Conservation (phyloP, 1,139 yeast species). For the Wickerhamomyces sp. region DNA sequence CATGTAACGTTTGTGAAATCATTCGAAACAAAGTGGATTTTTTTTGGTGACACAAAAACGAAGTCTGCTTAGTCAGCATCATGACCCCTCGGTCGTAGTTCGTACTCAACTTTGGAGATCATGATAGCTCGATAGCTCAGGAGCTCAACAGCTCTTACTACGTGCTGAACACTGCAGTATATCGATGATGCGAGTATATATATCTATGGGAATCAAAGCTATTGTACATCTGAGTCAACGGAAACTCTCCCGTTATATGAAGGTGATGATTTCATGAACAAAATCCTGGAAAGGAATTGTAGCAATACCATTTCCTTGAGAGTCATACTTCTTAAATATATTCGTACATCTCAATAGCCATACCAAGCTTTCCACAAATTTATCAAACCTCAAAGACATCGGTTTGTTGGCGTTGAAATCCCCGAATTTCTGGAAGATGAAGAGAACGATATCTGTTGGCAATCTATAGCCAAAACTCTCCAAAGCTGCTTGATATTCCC, state of each 20-base stretch:
- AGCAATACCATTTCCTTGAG: conserved; percentile 72
- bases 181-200: no score
- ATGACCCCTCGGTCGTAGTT: no score
- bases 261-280: conserved; percentile 51
- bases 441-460: conserved; percentile 56
- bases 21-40: neutral
- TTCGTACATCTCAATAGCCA: conserved; percentile 76
- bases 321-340: conserved; percentile 71
- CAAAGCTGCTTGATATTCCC: conserved; percentile 64
- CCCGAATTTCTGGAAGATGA: conserved; percentile 57
- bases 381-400: conserved; percentile 67
- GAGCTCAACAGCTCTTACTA: no score
- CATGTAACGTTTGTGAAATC: neutral
- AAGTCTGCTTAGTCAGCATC: no score
- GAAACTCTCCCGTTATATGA: conserved; percentile 13
- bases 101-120: no score
- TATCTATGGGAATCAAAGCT: no score
- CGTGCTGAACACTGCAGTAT: no score
- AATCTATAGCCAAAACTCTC: conserved; percentile 67
- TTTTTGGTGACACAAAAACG: neutral
- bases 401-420: conserved; percentile 35
- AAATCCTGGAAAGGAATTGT: conserved; percentile 76
- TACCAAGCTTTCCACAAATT: conserved; percentile 75
- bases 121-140: no score
- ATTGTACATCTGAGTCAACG: no score